These are phyloP conservation scores for Corinectria fuckeliana DNA, from an alignment of 2,329 filamentous ascomycete genomes.

Conservation along the genomic window DNA sequence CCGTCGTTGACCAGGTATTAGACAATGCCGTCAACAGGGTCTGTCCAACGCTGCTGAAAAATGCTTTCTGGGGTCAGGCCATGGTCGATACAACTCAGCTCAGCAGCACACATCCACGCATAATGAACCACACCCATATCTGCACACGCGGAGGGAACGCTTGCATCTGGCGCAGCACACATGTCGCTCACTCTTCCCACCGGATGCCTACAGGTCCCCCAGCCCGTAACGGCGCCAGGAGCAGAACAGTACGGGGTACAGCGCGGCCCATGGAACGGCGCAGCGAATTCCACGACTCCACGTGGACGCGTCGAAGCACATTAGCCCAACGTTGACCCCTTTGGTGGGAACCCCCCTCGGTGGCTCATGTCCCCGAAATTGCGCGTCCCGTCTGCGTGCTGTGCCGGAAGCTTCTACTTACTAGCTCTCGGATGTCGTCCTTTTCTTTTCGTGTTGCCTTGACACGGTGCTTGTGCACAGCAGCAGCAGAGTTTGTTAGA, in stretches of 20 bases:
- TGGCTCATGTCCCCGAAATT: conserved; percentile 32
- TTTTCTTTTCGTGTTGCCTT: neutral
- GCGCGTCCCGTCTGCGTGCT: conserved; percentile 9
- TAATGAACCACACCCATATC: neutral
- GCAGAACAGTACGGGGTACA: neutral
- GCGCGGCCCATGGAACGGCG: conserved; percentile 13
- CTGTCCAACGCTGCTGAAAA: neutral
- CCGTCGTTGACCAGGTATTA: too few species aligned
- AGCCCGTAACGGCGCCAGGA: neutral
- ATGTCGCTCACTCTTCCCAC: conserved; percentile 8
- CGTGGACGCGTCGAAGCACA: conserved; percentile 27
- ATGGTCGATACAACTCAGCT: conserved; percentile 8
- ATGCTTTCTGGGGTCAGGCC: neutral
- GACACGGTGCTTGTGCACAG: neutral
- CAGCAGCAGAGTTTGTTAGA: neutral
- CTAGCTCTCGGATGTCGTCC: neutral
- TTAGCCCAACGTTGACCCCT: conserved; percentile 9
- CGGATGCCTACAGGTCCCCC: neutral
- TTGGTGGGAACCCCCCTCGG: neutral
- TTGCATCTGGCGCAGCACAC: conserved; percentile 8
- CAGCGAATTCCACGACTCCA: conserved; percentile 38
- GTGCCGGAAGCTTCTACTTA: neutral
- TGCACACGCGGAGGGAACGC: neutral
- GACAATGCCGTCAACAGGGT: neutral
- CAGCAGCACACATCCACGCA: neutral